phyloP scores from a whole-genome alignment of 129 eudicot species.

The Oenanthe sinensis region DNA sequence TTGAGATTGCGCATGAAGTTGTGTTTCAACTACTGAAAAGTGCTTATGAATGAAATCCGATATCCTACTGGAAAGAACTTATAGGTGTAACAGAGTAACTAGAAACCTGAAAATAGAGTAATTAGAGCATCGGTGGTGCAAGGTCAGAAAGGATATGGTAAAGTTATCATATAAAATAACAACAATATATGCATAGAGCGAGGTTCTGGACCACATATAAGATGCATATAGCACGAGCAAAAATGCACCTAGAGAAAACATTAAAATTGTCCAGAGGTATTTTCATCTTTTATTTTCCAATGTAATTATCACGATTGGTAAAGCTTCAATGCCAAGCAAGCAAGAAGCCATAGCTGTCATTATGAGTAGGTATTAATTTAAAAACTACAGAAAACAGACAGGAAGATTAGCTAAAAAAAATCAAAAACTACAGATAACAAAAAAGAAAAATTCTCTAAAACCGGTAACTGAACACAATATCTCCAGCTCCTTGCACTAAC shows the following conservation, averaged over 20 bases:
- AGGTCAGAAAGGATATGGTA: not conserved
- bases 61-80: not conserved
- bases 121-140: not conserved
- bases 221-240: not conserved
- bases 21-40: not conserved
- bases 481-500: not conserved
- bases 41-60: not conserved
- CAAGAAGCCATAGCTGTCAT: not conserved
- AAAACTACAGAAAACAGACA: not conserved
- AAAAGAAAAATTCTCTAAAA: not conserved
- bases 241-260: not conserved
- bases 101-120: not conserved
- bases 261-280: not conserved
- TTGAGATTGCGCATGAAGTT: slow-evolving; percentile 56
- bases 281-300: not conserved
- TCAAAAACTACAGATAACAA: too few relatives aligned
- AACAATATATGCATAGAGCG: not conserved
- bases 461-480: not conserved
- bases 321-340: too few relatives aligned
- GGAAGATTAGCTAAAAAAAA: not conserved
- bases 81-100: not conserved
- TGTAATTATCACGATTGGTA: too few relatives aligned
- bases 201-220: not conserved
- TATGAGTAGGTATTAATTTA: not conserved
- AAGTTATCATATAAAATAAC: not conserved